Conservation (phyloP, 306 rosid species). For the Fagus crenata region DNA sequence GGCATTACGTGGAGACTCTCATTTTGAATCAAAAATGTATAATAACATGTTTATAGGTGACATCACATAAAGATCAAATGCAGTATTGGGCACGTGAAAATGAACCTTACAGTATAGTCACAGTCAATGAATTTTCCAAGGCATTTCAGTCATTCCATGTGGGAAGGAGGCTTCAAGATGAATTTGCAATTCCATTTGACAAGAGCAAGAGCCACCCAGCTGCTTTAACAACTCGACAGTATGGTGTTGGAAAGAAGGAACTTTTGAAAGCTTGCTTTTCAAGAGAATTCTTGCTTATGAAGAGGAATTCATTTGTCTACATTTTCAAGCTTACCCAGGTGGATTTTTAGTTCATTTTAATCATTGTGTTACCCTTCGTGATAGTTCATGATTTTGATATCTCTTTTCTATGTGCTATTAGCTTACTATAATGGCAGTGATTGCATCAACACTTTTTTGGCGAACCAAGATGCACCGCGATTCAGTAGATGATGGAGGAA, state of each 20-base stretch:
- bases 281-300: slow-evolving; percentile 45
- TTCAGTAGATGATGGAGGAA: slow-evolving; percentile 30
- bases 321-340: slow-evolving; percentile 44
- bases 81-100: slow-evolving; percentile 44
- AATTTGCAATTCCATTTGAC: slow-evolving; percentile 40
- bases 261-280: slow-evolving; percentile 43
- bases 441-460: background rate
- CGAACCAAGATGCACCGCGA: background rate
- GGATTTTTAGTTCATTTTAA: background rate
- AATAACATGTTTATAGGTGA: slow-evolving; percentile 34
- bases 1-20: background rate
- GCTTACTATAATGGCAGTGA: background rate
- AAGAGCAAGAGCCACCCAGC: slow-evolving; percentile 45
- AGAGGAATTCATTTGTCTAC: slow-evolving; percentile 50
- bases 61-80: slow-evolving; percentile 52
- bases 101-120: slow-evolving; percentile 32
- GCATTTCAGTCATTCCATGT: slow-evolving; percentile 40
- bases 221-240: slow-evolving; percentile 38
- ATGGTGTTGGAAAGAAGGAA: slow-evolving; percentile 34
- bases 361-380: too few relatives aligned
- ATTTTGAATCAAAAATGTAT: background rate
- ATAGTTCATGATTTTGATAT: background rate
- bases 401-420: background rate
- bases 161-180: slow-evolving; percentile 39
- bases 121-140: slow-evolving; percentile 33